Evolutionary conservation across 176 grass and related monocot genomes (phyloP), one percentile per base, ranked within the genome.

Genomic region (Oryza meridionalis): DNA sequence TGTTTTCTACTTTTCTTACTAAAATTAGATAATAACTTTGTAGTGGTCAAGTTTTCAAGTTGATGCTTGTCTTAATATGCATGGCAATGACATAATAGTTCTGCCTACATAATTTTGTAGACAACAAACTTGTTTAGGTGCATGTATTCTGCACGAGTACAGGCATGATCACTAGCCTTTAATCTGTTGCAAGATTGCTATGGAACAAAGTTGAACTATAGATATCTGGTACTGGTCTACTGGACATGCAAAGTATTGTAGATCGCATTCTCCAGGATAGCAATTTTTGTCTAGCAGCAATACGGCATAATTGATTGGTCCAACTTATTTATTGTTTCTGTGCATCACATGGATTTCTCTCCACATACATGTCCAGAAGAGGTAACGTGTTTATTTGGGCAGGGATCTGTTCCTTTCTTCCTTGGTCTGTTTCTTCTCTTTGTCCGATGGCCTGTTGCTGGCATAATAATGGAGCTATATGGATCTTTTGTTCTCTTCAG

Each of bases 371-470:
- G 21, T 49, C 21, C 64, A 65, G 9, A 75, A 86, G 49, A 69
- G 69, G 81, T 77, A 43, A 77, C 70, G 42, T 9, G 19, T 17
- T 74, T 81, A 77, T 67, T 37, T 78, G 35, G 16, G 59, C 86
- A 97, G 95, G 95, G 95, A 64, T 91, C 92, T 47, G 74, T 97
- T 79, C 95, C 95, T 73, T 97, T 94, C 84, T 89, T 92, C 85
- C 77, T 93, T 74, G 96, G 96, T 86, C 65, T 98, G 63, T 95
- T 98, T 92, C 92, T 98, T 77, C 90, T 98, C 27, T 93, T 98
- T 93, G 91, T 95, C 45, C 84, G 91, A 51, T 98, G 91, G 92
- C 91, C 95, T 86, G 66, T 95, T 90, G 67, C 86, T 80, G 95
- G 95, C 80, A 98, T 98, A 42, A 90, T 95, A 40, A 84, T 95